Evolutionary conservation across 805 yeast species (phyloP).

Genomic region (Saccharomycopsis vini): DNA sequence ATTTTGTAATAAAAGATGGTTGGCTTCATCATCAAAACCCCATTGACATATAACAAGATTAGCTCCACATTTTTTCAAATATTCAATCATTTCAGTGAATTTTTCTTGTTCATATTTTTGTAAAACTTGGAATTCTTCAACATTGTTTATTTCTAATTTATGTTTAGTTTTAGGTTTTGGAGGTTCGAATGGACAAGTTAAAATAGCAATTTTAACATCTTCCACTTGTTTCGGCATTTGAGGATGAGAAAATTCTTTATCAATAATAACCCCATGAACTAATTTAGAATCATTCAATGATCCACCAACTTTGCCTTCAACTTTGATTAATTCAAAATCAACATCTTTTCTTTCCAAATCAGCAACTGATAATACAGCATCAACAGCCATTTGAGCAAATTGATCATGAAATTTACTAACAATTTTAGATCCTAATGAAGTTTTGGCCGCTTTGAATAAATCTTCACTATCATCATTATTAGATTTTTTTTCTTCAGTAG

Average conservation of each 20-base stretch:
- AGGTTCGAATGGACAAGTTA: slow-evolving; percentile 98
- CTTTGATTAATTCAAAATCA: slow-evolving; percentile 91
- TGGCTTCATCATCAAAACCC: slow-evolving; percentile 86
- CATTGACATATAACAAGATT: slow-evolving; percentile 94
- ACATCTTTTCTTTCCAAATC: slow-evolving; percentile 90
- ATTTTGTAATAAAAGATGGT: slow-evolving; percentile 72
- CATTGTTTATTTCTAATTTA: slow-evolving; percentile 94
- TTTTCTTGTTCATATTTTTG: slow-evolving; percentile 89
- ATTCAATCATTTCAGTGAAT: slow-evolving; percentile 81
- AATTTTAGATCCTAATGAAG: slow-evolving; percentile 90
- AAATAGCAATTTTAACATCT: slow-evolving; percentile 84
- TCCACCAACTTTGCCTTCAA: slow-evolving; percentile 95
- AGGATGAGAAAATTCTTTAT: slow-evolving; percentile 96
- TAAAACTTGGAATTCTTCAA: slow-evolving; percentile 84
- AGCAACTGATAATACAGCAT: slow-evolving; percentile 86
- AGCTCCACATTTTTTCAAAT: slow-evolving; percentile 82
- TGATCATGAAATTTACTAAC: slow-evolving; percentile 89
- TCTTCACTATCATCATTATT: slow-evolving; percentile 30
- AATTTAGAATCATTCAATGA: slow-evolving; percentile 75
- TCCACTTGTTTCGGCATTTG: slow-evolving; percentile 78
- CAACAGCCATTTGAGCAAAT: slow-evolving; percentile 96
- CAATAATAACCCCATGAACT: slow-evolving; percentile 86
- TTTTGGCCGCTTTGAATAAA: slow-evolving; percentile 83
- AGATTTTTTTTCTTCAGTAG: slow-evolving; percentile 9
- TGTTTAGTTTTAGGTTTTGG: slow-evolving; percentile 99